Evolutionary conservation across 2,329 filamentous ascomycete genomes (phyloP).

Genomic region (Fusarium sp.): DNA sequence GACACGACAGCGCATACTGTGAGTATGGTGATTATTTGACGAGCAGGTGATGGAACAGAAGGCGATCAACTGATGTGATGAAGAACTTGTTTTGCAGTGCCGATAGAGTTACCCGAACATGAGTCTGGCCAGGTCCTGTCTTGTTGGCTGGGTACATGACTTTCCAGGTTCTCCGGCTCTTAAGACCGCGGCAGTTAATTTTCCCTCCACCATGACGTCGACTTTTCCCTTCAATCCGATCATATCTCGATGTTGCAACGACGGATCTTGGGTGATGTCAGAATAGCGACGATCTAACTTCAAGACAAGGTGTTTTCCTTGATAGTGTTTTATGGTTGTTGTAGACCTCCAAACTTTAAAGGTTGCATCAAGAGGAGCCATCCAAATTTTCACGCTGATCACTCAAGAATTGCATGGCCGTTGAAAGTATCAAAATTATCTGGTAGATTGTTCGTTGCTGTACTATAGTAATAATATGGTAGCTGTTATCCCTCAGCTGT

Average conservation of each 20-base stretch:
- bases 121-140: not conserved
- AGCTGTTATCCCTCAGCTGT: constrained; percentile 26
- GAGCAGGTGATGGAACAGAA: not conserved
- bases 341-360: not conserved
- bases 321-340: not conserved
- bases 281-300: constrained; percentile 2
- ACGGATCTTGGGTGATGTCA: constrained; percentile 22
- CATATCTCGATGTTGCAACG: not conserved
- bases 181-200: constrained; percentile 11
- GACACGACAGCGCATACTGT: not conserved
- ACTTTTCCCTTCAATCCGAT: not conserved
- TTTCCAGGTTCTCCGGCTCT: constrained; percentile 6
- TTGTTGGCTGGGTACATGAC: not conserved
- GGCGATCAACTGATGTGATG: not conserved
- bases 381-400: constrained; percentile 6
- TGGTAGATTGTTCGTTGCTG: constrained; percentile 14
- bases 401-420: not conserved
- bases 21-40: not conserved
- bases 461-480: constrained; percentile 24
- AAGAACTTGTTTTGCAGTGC: not conserved
- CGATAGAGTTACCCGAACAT: not conserved
- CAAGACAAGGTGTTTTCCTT: not conserved
- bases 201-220: constrained; percentile 23
- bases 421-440: not conserved
- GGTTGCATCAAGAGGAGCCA: not conserved